Evolutionary conservation across 1,284 basidiomycete genomes (phyloP).

Genomic region (Tremellales sp.): DNA sequence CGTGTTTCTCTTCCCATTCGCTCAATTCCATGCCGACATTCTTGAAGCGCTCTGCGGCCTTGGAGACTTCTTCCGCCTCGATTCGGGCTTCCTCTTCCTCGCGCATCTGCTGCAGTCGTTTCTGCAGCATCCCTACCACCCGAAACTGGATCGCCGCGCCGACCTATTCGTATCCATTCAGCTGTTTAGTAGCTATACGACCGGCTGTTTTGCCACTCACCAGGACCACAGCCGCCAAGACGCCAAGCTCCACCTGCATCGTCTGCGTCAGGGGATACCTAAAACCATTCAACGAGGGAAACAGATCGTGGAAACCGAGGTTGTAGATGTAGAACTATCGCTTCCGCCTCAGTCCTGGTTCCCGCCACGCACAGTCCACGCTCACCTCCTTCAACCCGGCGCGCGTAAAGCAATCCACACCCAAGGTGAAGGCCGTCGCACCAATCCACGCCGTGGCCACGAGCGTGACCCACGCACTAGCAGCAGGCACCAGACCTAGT

Average conservation of each 20-base stretch:
- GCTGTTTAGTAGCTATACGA: neutral
- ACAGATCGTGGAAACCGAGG: conserved; percentile 66
- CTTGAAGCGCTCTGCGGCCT: conserved; percentile 68
- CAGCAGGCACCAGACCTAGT: conserved; percentile 62
- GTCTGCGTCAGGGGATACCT: conserved; percentile 82
- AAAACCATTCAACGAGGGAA: conserved; percentile 67
- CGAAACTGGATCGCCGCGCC: conserved; percentile 86
- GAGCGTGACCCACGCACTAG: conserved; percentile 76
- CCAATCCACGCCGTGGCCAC: conserved; percentile 72
- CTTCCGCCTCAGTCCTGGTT: neutral
- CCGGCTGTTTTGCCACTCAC: conserved; percentile 24
- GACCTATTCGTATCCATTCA: conserved; percentile 50
- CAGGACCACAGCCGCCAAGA: conserved; percentile 65
- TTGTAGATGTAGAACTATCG: conserved; percentile 89
- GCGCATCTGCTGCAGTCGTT: conserved; percentile 68
- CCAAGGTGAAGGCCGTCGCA: conserved; percentile 85
- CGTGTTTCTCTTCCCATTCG: conserved; percentile 83
- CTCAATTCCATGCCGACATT: conserved; percentile 66
- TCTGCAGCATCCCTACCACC: conserved; percentile 71
- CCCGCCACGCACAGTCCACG: conserved; percentile 35
- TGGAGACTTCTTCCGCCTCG: conserved; percentile 69
- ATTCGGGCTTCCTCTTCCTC: conserved; percentile 67
- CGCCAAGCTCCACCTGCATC: conserved; percentile 90
- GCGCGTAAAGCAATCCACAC: conserved; percentile 88
- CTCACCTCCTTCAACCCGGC: conserved; percentile 76